phyloP scores from a whole-genome alignment of 2,329 filamentous ascomycete species.

The Moelleriella libera region DNA sequence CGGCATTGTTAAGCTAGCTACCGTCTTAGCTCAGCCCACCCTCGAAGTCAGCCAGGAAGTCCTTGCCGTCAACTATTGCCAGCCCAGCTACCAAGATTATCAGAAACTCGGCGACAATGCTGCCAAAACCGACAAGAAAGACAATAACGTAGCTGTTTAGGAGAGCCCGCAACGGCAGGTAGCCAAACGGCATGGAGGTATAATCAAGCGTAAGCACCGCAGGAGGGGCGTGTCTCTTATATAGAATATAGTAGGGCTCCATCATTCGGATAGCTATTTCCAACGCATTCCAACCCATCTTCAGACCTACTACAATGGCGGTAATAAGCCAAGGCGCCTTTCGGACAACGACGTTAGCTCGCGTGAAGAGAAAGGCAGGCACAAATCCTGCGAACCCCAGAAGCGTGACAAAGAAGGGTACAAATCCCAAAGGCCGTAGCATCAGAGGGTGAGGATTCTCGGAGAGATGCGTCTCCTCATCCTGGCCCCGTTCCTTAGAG shows the following conservation, averaged over 20 bases:
- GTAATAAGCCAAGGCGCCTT: conserved; percentile 53
- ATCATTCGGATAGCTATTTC: conserved; percentile 60
- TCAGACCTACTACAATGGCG: conserved; percentile 49
- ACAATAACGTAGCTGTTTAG: conserved; percentile 51
- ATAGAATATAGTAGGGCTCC: conserved; percentile 61
- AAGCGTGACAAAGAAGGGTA: conserved; percentile 47
- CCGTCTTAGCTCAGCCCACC: conserved; percentile 4
- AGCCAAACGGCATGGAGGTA: conserved; percentile 55
- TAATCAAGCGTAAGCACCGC: conserved; percentile 59
- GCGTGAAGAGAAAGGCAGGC: conserved; percentile 47
- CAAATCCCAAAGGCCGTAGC: conserved; percentile 43
- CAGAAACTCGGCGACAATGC: conserved; percentile 58
- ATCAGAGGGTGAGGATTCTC: conserved; percentile 56
- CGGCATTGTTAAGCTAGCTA: conserved; percentile 26
- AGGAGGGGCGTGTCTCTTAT: conserved; percentile 48
- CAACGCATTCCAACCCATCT: conserved; percentile 53
- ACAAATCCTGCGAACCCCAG: conserved; percentile 42
- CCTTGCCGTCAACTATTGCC: conserved; percentile 46
- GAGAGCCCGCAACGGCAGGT: conserved; percentile 46
- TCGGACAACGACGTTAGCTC: conserved; percentile 39
- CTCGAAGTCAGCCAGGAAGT: conserved; percentile 30
- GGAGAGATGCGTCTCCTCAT: conserved; percentile 33
- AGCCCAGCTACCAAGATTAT: conserved; percentile 56
- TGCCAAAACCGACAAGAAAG: conserved; percentile 54
- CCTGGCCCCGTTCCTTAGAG: conserved; percentile 28